A percentile compares a stretch with the other conserved stretches of the same genome.
These are phyloP conservation scores for Juglanconis sp. DNA, from an alignment of 2,329 filamentous ascomycete species.

Conservation along the genomic window DNA sequence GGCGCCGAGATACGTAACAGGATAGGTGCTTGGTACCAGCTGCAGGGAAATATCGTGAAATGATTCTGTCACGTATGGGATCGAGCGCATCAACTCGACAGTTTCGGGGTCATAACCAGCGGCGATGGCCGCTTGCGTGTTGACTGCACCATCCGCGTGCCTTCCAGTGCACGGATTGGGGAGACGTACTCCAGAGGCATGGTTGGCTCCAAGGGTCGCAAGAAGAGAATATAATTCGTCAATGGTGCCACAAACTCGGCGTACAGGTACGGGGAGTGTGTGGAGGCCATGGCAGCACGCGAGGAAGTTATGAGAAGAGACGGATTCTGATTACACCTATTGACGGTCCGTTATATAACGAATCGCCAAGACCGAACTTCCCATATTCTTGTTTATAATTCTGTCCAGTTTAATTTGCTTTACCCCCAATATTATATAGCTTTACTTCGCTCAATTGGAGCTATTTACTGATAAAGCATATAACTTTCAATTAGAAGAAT, in stretches of 20 bases:
- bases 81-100: not conserved
- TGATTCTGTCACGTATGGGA: not conserved
- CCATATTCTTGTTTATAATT: no score
- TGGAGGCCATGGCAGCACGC: not conserved
- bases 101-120: not conserved
- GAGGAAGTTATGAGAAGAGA: no score
- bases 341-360: no score
- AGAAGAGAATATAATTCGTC: not conserved
- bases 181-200: not conserved
- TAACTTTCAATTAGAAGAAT: no score
- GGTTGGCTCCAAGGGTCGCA: not conserved
- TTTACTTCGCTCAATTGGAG: no score
- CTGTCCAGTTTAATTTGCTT: no score
- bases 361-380: no score
- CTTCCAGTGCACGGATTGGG: not conserved
- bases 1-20: not conserved
- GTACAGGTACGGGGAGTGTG: not conserved
- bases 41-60: not conserved
- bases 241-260: not conserved
- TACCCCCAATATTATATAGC: no score
- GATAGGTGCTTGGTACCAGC: not conserved
- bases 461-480: no score
- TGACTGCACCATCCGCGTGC: not conserved
- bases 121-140: not conserved
- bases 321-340: no score